These are phyloP conservation scores for Begonia loranthoides DNA, from an alignment of 306 rosid species.

Conservation along the genomic window DNA sequence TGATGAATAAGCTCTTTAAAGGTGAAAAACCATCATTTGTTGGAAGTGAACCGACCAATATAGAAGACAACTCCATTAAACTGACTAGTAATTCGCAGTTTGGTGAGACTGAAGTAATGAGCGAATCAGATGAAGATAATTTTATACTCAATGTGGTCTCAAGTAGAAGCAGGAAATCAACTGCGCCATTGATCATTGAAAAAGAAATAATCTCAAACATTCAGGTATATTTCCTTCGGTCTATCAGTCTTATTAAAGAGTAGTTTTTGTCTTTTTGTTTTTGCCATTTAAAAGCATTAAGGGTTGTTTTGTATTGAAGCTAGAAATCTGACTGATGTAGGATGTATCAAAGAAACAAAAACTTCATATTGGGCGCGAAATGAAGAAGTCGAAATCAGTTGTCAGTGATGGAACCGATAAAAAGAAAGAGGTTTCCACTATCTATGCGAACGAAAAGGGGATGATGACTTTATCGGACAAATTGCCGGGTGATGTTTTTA, in stretches of 20 bases:
- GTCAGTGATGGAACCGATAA: constrained; percentile 11
- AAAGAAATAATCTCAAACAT: constrained; percentile 13
- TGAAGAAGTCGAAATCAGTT: constrained; percentile 36
- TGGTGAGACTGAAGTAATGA: constrained; percentile 25
- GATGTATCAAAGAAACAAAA: constrained; percentile 13
- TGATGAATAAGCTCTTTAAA: constrained; percentile 52
- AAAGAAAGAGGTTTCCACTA: constrained; percentile 14
- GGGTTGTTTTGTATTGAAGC: no score
- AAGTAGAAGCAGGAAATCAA: constrained; percentile 14
- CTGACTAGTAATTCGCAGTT: constrained; percentile 13
- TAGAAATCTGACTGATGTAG: not conserved
- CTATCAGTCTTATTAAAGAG: no score
- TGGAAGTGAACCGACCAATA: constrained; percentile 9
- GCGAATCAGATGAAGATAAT: constrained; percentile 43
- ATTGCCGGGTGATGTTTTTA: constrained; percentile 18
- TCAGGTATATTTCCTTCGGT: no score
- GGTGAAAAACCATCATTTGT: constrained; percentile 21
- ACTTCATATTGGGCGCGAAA: constrained; percentile 13
- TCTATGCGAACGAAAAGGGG: constrained; percentile 14
- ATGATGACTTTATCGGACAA: constrained; percentile 13
- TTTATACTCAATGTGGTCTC: constrained; percentile 50
- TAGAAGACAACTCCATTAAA: constrained; percentile 9
- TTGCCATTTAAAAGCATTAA: no score
- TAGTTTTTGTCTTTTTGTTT: no score
- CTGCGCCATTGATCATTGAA: constrained; percentile 17